A percentile compares a stretch with the other conserved stretches of the same genome.
phyloP scores from a whole-genome alignment of 148 eudicot species.

The Rhododendron williamsianum region DNA sequence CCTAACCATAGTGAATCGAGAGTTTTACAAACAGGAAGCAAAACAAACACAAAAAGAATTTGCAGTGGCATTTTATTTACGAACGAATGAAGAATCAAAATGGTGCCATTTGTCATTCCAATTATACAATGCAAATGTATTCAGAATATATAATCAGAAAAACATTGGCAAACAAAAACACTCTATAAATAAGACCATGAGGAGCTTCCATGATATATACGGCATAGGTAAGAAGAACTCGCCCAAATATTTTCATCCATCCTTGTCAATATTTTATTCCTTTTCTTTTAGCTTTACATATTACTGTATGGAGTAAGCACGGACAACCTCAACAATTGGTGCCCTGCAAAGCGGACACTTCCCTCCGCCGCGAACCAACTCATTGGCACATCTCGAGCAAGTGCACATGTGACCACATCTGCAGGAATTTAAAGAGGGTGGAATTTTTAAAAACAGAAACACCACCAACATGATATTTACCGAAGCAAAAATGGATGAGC shows the following conservation, averaged over 20 bases:
- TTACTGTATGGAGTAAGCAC: slow-evolving; percentile 92
- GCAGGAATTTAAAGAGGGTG: slow-evolving; percentile 6
- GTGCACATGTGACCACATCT: slow-evolving; percentile 99
- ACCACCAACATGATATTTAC: neutral
- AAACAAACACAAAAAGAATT: neutral
- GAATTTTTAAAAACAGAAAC: neutral
- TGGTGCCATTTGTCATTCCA: slow-evolving; percentile 25
- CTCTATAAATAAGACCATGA: slow-evolving; percentile 19
- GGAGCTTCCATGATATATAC: slow-evolving; percentile 10
- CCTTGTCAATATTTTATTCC: slow-evolving; percentile 1
- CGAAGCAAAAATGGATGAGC: neutral
- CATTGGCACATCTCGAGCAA: slow-evolving; percentile 86
- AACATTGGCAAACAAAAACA: slow-evolving; percentile 16
- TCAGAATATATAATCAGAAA: slow-evolving; percentile 22
- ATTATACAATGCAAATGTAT: slow-evolving; percentile 25
- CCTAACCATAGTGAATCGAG: neutral
- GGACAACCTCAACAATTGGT: slow-evolving; percentile 86
- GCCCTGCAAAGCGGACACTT: slow-evolving; percentile 98
- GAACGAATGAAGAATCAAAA: slow-evolving; percentile 29
- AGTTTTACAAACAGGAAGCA: neutral
- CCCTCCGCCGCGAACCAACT: slow-evolving; percentile 86
- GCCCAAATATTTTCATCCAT: neutral
- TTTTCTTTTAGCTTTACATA: neutral
- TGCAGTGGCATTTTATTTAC: slow-evolving; percentile 17
- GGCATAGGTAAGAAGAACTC: slow-evolving; percentile 1